Conservation (phyloP, 2,329 filamentous ascomycete genomes). For the Calonectria multiphialidica region DNA sequence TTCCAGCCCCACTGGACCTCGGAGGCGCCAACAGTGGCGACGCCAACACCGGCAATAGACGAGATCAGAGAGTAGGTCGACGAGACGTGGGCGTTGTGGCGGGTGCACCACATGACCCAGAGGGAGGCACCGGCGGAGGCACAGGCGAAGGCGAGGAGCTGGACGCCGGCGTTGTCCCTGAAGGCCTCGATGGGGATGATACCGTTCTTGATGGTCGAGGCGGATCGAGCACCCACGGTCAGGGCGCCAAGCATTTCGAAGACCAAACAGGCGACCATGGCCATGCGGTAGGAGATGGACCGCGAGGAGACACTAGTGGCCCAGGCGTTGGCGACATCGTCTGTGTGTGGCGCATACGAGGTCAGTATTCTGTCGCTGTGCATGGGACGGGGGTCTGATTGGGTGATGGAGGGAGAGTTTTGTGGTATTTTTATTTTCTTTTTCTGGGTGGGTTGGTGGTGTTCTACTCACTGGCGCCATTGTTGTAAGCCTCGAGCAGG, state of each 20-base stretch:
- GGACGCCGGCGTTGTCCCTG: constrained; percentile 70
- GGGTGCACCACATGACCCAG: constrained; percentile 87
- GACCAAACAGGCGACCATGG: constrained; percentile 74
- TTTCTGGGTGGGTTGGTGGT: too few species aligned
- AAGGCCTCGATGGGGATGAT: constrained; percentile 75
- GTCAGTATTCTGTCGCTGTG: constrained; percentile 24
- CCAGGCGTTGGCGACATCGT: constrained; percentile 89
- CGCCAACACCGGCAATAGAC: constrained; percentile 76
- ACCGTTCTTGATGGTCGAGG: constrained; percentile 84
- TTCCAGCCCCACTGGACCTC: constrained; percentile 79
- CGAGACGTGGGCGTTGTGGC: constrained; percentile 78
- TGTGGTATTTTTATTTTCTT: too few species aligned
- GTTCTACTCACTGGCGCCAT: constrained; percentile 76
- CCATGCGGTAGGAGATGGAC: constrained; percentile 78
- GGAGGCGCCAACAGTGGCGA: constrained; percentile 72
- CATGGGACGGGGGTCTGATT: not conserved
- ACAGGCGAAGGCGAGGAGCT: constrained; percentile 76
- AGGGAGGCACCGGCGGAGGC: constrained; percentile 73
- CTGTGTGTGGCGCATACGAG: constrained; percentile 49
- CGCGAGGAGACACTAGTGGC: constrained; percentile 85
- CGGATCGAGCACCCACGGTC: constrained; percentile 76
- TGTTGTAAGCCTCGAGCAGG: constrained; percentile 83
- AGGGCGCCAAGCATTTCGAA: constrained; percentile 78
- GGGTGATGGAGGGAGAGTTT: too few species aligned
- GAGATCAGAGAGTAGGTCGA: constrained; percentile 80